These are phyloP conservation scores for Sphagnum fallax DNA, from an alignment of 228 moss, liverwort and hornwort species.

Conservation along the genomic window DNA sequence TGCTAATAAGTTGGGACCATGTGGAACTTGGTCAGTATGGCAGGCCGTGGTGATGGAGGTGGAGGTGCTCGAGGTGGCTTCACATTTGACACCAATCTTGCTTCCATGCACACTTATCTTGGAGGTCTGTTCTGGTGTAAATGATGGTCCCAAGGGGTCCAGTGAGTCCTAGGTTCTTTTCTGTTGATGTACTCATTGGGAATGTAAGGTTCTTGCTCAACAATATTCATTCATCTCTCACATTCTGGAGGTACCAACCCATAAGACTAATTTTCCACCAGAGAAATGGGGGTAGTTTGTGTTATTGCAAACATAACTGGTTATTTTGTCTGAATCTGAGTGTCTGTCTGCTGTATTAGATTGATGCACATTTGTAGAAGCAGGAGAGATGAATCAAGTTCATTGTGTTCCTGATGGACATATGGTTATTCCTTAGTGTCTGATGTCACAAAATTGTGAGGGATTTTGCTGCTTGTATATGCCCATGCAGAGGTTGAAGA, in stretches of 20 bases:
- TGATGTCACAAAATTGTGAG: not conserved
- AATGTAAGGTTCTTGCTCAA: not conserved
- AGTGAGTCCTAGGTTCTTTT: not conserved
- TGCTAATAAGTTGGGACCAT: too few relatives aligned
- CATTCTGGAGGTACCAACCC: too few relatives aligned
- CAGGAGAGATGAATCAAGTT: too few relatives aligned
- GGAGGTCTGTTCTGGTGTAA: conserved; percentile 46
- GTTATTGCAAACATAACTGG: too few relatives aligned
- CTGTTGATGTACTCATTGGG: not conserved
- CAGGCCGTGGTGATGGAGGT: conserved; percentile 62
- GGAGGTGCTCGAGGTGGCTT: conserved; percentile 73
- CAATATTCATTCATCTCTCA: too few relatives aligned
- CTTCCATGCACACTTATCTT: conserved; percentile 74
- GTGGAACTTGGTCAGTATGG: conserved; percentile 16
- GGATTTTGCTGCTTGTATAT: not conserved
- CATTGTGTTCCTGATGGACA: too few relatives aligned
- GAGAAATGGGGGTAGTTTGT: too few relatives aligned
- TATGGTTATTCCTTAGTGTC: not conserved
- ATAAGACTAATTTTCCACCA: too few relatives aligned
- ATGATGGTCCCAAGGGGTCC: not conserved
- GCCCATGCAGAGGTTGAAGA: conserved; percentile 70
- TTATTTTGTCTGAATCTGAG: too few relatives aligned
- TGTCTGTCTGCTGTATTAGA: too few relatives aligned
- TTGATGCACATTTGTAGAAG: too few relatives aligned
- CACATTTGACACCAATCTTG: conserved; percentile 80